Conservation (phyloP, 2,329 filamentous ascomycete species). For the Cercospora zeina region DNA sequence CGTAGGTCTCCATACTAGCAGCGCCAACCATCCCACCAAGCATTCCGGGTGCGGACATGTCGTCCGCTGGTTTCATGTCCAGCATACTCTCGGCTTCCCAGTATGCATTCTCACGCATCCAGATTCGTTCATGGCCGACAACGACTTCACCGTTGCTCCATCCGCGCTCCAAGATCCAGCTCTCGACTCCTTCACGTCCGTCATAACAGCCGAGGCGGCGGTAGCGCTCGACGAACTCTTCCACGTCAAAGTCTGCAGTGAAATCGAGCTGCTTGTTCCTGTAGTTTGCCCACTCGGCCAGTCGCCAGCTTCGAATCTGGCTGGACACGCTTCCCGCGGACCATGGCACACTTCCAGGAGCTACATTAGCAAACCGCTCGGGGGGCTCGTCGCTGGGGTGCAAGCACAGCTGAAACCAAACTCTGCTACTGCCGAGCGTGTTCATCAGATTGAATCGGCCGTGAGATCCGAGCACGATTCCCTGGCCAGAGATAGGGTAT, state of each 20-base stretch:
- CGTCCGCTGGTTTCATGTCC: slow-evolving; percentile 72
- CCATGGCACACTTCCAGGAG: slow-evolving; percentile 79
- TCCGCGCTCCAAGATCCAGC: slow-evolving; percentile 88
- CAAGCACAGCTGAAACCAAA: slow-evolving; percentile 91
- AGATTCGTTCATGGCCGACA: slow-evolving; percentile 85
- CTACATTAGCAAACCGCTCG: slow-evolving; percentile 68
- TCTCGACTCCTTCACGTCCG: slow-evolving; percentile 88
- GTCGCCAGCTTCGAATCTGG: slow-evolving; percentile 87
- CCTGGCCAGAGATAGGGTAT: slow-evolving; percentile 73
- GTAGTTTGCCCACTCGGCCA: slow-evolving; percentile 95
- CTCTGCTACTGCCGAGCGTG: slow-evolving; percentile 76
- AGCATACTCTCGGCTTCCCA: slow-evolving; percentile 98
- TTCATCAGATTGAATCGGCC: slow-evolving; percentile 77
- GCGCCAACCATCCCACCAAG: slow-evolving; percentile 56
- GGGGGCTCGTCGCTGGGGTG: slow-evolving; percentile 89
- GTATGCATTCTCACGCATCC: slow-evolving; percentile 93
- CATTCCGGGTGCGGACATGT: slow-evolving; percentile 39
- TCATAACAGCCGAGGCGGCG: slow-evolving; percentile 80
- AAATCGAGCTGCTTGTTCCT: slow-evolving; percentile 90
- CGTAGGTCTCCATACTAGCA: slow-evolving; percentile 69
- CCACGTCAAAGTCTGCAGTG: slow-evolving; percentile 91
- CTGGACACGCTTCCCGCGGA: slow-evolving; percentile 89
- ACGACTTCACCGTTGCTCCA: slow-evolving; percentile 99
- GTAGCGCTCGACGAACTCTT: slow-evolving; percentile 87
- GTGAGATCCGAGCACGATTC: slow-evolving; percentile 74